Percentiles rank a stretch among this genome's conserved stretches.
Evolutionary conservation across 495 filamentous ascomycete genomes (phyloP).

Genomic region (Alectoria sarmentosa): DNA sequence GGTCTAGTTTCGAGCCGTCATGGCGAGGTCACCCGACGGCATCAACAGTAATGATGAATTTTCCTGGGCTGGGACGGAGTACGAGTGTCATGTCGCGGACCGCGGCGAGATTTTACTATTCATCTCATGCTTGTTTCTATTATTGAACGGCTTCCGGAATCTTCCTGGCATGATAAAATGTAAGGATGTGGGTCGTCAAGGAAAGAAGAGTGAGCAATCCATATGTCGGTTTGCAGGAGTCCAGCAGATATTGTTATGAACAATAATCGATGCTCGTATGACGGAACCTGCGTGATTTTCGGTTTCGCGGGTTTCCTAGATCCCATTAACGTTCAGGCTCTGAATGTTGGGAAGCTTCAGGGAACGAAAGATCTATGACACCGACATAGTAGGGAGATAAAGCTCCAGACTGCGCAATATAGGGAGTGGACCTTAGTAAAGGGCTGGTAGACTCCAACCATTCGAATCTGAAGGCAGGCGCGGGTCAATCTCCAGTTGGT

Average conservation of each 20-base stretch:
- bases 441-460: background rate
- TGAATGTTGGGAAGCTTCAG: background rate
- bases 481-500: background rate
- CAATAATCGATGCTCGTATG: no score
- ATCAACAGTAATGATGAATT: background rate
- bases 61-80: background rate
- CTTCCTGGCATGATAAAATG: background rate
- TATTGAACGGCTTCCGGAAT: background rate
- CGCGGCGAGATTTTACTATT: background rate
- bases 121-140: background rate
- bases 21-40: background rate
- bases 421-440: no score
- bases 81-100: background rate
- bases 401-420: no score
- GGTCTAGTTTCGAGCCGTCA: background rate
- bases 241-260: no score
- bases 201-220: no score
- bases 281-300: no score
- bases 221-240: no score
- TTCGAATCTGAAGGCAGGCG: background rate
- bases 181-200: background rate
- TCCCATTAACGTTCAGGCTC: background rate
- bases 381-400: no score
- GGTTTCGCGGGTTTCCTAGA: no score
- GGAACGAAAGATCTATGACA: no score